Base-by-base conservation (phyloP, 306 rosid genomes). In the Urtica urens region DNA sequence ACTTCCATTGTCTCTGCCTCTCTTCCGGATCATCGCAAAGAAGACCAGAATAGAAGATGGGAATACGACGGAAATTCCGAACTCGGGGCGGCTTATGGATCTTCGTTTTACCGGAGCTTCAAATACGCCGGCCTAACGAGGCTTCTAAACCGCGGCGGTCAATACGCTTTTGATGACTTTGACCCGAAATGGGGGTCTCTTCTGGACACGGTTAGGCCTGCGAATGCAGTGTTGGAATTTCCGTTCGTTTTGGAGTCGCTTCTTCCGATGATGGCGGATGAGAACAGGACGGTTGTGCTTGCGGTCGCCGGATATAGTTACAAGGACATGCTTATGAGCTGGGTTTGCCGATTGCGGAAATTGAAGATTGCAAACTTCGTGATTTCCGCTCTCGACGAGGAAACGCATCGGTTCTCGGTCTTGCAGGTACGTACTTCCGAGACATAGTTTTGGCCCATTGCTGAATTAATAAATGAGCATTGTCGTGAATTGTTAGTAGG, bases 321-420 rank as follows among this genome's bases (percentile, higher is more conserved):
- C 58, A 84, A 81, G 78, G 97, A 90, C 60, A 79, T 90, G 95
- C 75, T 90, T 47, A 90, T 90, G 97, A 90, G 85, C 67, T 90
- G 97, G 97, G 79, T 67, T 55, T 90, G 97, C 71, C 66, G 95
- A 77, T 70, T 84, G 45, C 68, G 79, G 46, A 71, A 50, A 43
- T 68, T 84, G 58, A 60, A 62, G 57, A 55, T 90, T 5, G 39
- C 58, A 57, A 90, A 84, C 51, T 81, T 77, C 57, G 23, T 84
- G 31, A 69, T 90, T 46, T 81, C 72, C 53, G 87, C 97, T 28
- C 82, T 90, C 22, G 97, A 90, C 58, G 62, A 67, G 46, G 95
- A 90, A 67, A 79, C 83, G 35, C 77, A 81, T 57, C 64, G 71
- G 42, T 90, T 79, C 68, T 75, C 94, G 46, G 56, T 84, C 60